Conservation (phyloP, 768 basidiomycete genomes). For the Lentinula boryana region DNA sequence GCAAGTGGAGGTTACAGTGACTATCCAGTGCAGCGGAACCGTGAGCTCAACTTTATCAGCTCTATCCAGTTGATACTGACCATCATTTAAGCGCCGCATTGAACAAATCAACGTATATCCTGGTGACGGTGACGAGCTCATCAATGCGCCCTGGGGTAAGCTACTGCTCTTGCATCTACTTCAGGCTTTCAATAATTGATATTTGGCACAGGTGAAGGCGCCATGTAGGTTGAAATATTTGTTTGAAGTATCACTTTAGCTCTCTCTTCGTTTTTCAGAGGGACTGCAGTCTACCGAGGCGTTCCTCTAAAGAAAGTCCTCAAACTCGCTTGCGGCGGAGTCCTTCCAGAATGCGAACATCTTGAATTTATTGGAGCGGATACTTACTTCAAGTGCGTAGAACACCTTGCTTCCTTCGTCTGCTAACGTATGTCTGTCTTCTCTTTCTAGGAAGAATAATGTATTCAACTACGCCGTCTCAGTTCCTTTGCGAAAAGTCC, state of each 20-base stretch:
- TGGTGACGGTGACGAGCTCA: constrained; percentile 49
- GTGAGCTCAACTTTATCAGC: neutral
- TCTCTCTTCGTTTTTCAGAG: constrained; percentile 21
- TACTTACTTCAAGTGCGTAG: constrained; percentile 46
- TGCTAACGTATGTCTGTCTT: neutral
- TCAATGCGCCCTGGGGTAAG: constrained; percentile 44
- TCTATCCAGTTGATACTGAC: neutral
- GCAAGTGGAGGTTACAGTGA: constrained; percentile 43
- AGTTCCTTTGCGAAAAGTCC: constrained; percentile 43
- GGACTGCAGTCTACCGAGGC: constrained; percentile 46
- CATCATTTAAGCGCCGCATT: constrained; percentile 27
- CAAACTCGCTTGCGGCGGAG: constrained; percentile 45
- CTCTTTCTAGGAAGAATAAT: constrained; percentile 22
- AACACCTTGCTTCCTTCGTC: neutral
- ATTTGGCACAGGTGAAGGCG: constrained; percentile 30
- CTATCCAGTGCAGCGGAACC: constrained; percentile 51
- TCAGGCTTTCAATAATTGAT: neutral
- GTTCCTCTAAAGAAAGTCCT: constrained; percentile 49
- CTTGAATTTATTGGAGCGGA: constrained; percentile 54
- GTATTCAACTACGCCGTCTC: constrained; percentile 40
- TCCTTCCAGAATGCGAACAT: constrained; percentile 40
- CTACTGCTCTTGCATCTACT: neutral
- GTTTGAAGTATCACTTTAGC: neutral
- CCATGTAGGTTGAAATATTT: constrained; percentile 29
- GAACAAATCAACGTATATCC: constrained; percentile 48